Base-by-base conservation (phyloP, 2,329 filamentous ascomycete genomes). In the Colletotrichum sp. region DNA sequence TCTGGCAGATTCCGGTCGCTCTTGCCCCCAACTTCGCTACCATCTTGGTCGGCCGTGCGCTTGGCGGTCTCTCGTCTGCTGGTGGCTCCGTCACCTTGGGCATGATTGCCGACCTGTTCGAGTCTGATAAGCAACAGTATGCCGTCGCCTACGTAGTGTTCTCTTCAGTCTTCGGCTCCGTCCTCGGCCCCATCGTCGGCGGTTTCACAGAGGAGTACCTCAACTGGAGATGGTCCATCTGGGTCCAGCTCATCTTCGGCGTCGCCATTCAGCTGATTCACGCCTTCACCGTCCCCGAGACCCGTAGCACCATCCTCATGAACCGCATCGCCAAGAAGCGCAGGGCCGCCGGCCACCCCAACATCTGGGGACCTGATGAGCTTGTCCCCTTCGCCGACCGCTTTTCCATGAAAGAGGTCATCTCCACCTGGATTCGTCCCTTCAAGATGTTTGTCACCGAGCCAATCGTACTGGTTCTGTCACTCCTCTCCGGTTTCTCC, bases 171-270 rank as follows among this genome's bases (percentile, higher is more conserved):
- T 94, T 92, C 28, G 95, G 94, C 15, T 95, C 94, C 0, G 91
- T 95, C 10, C 88, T 96, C 2, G 95, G 94, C 0, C 94, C 94
- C 12, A 93, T 96, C 59, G 89, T 95, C n/a, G 95, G 94, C 78
- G 95, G 94, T 1, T 96, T 96, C 80, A 91, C 93, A 21, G 91
- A 96, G 82, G 84, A 90, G 36, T 92, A 91, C 78, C 87, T 94
- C 0, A 82, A 86, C 30, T 97, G 95, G 95, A 89, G 83, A 55
- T 87, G 94, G 94, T 92, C 89, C 71, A 96, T 96, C 82, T 97
- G 95, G 95, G 94, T 96, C 76, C 94, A 96, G 84, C 90, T 96
- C 78, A 95, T 96, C 79, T 92, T 96, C 69, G 95, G 95, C 21
- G 93, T 85, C 10, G 88, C 91, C 39, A 91, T 95, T 5, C 94